phyloP scores from a whole-genome alignment of 768 basidiomycete species.

The Piloderma croceum region DNA sequence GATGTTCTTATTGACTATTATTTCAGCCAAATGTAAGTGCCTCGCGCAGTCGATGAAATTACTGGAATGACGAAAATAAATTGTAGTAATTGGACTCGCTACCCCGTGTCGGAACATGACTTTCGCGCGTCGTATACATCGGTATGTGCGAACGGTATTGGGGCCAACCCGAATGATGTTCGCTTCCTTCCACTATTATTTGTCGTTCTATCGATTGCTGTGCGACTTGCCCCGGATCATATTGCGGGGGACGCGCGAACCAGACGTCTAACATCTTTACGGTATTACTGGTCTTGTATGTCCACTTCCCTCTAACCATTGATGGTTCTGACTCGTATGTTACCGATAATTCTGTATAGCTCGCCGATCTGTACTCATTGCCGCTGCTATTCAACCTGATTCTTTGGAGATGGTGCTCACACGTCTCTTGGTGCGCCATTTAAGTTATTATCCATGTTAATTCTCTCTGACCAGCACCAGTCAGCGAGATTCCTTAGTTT shows the following conservation, averaged over 20 bases:
- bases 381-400: constrained; percentile 90
- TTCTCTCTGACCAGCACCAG: constrained; percentile 28
- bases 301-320: constrained; percentile 11
- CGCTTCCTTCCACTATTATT: constrained; percentile 90
- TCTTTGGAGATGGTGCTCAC: constrained; percentile 89
- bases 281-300: constrained; percentile 96
- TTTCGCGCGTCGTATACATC: constrained; percentile 71
- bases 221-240: constrained; percentile 77
- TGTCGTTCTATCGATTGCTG: constrained; percentile 85
- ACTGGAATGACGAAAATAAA: not conserved
- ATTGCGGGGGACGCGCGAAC: constrained; percentile 76
- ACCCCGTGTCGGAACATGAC: constrained; percentile 81
- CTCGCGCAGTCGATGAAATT: not conserved
- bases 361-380: constrained; percentile 80
- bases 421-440: constrained; percentile 57
- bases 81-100: constrained; percentile 85
- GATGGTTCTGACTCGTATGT: constrained; percentile 1
- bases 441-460: not conserved
- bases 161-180: constrained; percentile 67
- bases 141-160: constrained; percentile 54
- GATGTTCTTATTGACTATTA: constrained; percentile 82
- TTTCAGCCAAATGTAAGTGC: constrained; percentile 61
- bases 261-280: constrained; percentile 72
- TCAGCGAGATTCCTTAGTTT: constrained; percentile 66
- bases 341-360: constrained; percentile 40